Evolutionary conservation across 768 basidiomycete genomes (phyloP), one percentile per base, ranked within the genome.

Genomic region (Leccinum boreale): DNA sequence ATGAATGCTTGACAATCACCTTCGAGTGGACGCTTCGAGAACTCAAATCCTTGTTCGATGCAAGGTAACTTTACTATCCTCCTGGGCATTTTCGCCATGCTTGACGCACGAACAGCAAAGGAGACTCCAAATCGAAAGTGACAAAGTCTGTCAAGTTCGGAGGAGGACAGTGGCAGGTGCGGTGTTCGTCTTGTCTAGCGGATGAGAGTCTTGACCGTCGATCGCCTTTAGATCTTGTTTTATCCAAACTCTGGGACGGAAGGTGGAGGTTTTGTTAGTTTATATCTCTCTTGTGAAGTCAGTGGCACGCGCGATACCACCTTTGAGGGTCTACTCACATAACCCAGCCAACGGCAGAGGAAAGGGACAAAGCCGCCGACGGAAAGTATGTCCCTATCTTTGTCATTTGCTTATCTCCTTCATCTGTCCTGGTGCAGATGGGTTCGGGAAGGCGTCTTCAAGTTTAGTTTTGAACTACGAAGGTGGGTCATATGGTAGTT

Each of bases 201-300:
- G 11, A 11, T 15, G 17, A 8, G 36, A n/a, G n/a, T 11, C 6
- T 9, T 52, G 4, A 58, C 28, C 21, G 21, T 21, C 39, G 15
- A n/a, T 33, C 31, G 31, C 39, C 1, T 12, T 54, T 63, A 92
- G 84, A 85, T 92, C 47, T 70, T 94, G 48, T 92, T 92, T 74
- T 94, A 94, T 67, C 81, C 91, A 5, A 93, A 92, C 68, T 86
- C 89, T 42, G 90, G 90, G 0, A 81, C 79, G 19, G 75, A 79
- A n/a, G 79, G 81, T 45, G 81, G 83, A 50, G 77, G 75, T 3
- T 89, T 81, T 65, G 81, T 91, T 31, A 90, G 89, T 70, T 67
- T 94, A 44, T 93, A 91, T 70, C 78, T 94, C 23, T 87, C 87
- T 10, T 92, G 91, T 59, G 90, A 92, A 76, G 91, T 91, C 57